A percentile compares a stretch with the other conserved stretches of the same genome.
phyloP scores from a whole-genome alignment of 495 filamentous ascomycete species.

The Antarctomyces pellizariae region DNA sequence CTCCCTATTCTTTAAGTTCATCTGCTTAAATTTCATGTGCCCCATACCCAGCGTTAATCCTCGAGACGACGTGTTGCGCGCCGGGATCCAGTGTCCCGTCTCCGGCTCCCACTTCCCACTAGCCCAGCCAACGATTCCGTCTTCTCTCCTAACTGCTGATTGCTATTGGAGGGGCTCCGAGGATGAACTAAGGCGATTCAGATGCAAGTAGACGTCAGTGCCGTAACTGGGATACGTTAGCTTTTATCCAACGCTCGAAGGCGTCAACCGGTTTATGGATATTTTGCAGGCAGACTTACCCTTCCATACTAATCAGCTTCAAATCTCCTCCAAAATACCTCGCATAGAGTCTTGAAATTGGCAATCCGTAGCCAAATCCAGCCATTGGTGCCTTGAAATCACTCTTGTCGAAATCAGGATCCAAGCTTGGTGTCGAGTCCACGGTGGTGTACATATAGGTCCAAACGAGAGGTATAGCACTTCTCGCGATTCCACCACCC shows the following conservation, averaged over 20 bases:
- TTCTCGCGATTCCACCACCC: constrained; percentile 81
- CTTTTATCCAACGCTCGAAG: neutral
- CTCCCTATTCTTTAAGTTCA: constrained; percentile 34
- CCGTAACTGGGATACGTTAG: constrained; percentile 43
- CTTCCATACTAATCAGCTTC: constrained; percentile 98
- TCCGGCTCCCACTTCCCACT: too few species aligned
- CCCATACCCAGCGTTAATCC: constrained; percentile 56
- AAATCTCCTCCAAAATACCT: constrained; percentile 93
- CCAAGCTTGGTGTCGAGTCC: constrained; percentile 78
- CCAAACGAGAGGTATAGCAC: constrained; percentile 86
- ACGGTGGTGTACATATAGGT: constrained; percentile 99
- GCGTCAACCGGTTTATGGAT: neutral
- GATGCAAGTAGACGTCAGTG: constrained; percentile 93
- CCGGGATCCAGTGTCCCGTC: constrained; percentile 16
- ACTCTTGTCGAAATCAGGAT: constrained; percentile 96
- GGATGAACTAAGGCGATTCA: constrained; percentile 84
- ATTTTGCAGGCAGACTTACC: constrained; percentile 32
- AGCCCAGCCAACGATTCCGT: too few species aligned
- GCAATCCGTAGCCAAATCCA: constrained; percentile 88
- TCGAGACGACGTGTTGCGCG: constrained; percentile 26
- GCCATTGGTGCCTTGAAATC: constrained; percentile 99
- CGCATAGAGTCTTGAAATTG: constrained; percentile 82
- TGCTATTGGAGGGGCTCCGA: constrained; percentile 97
- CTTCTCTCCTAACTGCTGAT: constrained; percentile 87
- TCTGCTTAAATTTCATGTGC: constrained; percentile 35